These are phyloP conservation scores for Boechera divaricarpa DNA, from an alignment of 345 rosid genomes.

Conservation along the genomic window DNA sequence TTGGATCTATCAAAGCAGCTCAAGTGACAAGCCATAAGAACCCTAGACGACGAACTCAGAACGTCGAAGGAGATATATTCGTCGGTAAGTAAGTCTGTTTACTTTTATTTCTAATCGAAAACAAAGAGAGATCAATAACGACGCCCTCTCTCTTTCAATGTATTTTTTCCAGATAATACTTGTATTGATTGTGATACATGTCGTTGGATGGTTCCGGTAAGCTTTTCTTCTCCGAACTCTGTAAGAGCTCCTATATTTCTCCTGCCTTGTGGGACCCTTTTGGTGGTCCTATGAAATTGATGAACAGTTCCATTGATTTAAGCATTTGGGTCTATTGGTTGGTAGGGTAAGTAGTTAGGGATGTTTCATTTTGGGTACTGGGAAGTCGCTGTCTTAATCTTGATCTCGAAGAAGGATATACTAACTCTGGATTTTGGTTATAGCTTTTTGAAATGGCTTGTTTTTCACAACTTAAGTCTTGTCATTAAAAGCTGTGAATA, in stretches of 20 bases:
- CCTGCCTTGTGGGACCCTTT: constrained; percentile 26
- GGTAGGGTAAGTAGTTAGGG: constrained; percentile 3
- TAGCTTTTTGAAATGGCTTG: background rate
- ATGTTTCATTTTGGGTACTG: background rate
- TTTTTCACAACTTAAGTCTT: too few species aligned
- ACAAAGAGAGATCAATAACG: constrained; percentile 25
- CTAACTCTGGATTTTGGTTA: constrained; percentile 9
- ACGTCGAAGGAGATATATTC: constrained; percentile 60
- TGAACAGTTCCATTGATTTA: constrained; percentile 17
- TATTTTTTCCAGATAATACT: constrained; percentile 51
- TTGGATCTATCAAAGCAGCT: constrained; percentile 46
- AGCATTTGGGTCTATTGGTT: constrained; percentile 2
- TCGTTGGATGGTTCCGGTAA: constrained; percentile 86
- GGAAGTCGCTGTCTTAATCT: constrained; percentile 16
- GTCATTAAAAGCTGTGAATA: background rate
- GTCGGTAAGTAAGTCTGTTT: constrained; percentile 50
- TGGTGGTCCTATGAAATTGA: constrained; percentile 6
- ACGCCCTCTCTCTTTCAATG: constrained; percentile 5
- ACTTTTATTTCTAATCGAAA: background rate
- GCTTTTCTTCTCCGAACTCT: background rate
- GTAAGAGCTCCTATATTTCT: background rate
- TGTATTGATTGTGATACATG: constrained; percentile 80
- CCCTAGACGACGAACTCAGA: constrained; percentile 50
- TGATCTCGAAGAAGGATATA: constrained; percentile 17
- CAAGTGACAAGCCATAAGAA: constrained; percentile 31